These are phyloP conservation scores for Aspergillus calidoustus DNA, from an alignment of 2,329 filamentous ascomycete genomes.

Conservation along the genomic window DNA sequence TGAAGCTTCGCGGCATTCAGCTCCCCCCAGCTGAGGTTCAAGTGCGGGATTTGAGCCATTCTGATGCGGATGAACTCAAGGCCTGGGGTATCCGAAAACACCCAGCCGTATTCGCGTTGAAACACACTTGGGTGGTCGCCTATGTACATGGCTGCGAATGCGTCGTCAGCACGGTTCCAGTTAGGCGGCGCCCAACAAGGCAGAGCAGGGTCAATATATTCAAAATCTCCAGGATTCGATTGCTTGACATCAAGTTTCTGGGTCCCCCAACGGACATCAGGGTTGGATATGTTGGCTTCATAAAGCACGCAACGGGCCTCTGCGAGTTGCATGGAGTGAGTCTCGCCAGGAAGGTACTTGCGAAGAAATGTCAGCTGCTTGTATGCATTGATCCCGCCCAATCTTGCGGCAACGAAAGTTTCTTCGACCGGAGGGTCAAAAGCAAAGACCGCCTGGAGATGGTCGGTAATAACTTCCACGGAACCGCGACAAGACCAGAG, in stretches of 20 bases:
- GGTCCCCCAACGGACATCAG: conserved; percentile 17
- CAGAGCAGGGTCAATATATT: conserved; percentile 14
- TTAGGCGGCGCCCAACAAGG: conserved; percentile 8
- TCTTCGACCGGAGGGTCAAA: conserved; percentile 20
- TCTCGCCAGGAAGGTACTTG: conserved; percentile 22
- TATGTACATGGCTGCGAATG: conserved; percentile 20
- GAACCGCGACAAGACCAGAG: conserved; percentile 24
- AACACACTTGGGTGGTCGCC: conserved; percentile 16
- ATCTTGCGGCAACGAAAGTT: conserved; percentile 17
- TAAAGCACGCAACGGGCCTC: conserved; percentile 19
- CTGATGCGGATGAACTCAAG: conserved; percentile 22
- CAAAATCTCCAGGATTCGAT: conserved; percentile 4
- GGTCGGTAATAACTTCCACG: conserved; percentile 19
- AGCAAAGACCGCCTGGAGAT: conserved; percentile 19
- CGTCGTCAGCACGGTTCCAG: conserved; percentile 21
- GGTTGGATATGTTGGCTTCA: conserved; percentile 16
- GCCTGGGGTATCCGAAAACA: conserved; percentile 9
- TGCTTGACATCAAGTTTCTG: conserved; percentile 16
- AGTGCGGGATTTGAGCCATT: conserved; percentile 21
- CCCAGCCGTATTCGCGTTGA: conserved; percentile 13
- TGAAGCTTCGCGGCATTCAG: conserved; percentile 4
- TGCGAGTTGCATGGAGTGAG: conserved; percentile 22
- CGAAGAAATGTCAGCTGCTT: conserved; percentile 21
- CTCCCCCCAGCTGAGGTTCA: conserved; percentile 17
- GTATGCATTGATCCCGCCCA: conserved; percentile 18